These are phyloP conservation scores for Bruguiera hainesii DNA, from an alignment of 441 rosid genomes.

Conservation along the genomic window DNA sequence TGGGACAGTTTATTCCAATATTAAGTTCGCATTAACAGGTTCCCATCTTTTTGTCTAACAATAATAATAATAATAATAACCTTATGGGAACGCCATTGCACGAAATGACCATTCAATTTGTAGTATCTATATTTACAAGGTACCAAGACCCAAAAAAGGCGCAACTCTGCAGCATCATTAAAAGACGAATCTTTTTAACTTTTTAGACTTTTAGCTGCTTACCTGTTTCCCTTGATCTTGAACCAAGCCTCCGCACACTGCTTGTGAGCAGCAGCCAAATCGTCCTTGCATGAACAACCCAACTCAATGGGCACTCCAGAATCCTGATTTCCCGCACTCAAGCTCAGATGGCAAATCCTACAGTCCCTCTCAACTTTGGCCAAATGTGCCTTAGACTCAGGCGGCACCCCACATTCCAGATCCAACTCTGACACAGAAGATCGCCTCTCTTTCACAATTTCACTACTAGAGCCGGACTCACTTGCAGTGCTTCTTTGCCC, in stretches of 20 bases:
- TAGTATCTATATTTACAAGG: neutral
- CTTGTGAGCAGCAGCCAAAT: conserved; percentile 89
- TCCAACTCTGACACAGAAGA: conserved; percentile 49
- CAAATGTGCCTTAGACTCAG: conserved; percentile 49
- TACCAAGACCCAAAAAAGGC: neutral
- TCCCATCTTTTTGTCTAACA: conserved; percentile 8
- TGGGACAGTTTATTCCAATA: conserved; percentile 15
- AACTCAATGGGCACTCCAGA: conserved; percentile 68
- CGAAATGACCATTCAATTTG: neutral
- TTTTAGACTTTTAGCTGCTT: conserved; percentile 19
- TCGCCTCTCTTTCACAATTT: conserved; percentile 44
- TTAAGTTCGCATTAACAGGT: conserved; percentile 17
- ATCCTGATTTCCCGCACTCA: conserved; percentile 58
- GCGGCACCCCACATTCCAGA: conserved; percentile 33
- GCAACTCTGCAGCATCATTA: neutral
- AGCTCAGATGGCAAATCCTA: conserved; percentile 84
- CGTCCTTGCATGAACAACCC: conserved; percentile 92
- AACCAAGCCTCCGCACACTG: conserved; percentile 96
- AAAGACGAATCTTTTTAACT: too few relatives aligned
- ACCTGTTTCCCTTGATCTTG: conserved; percentile 93
- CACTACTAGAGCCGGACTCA: conserved; percentile 28
- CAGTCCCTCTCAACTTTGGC: conserved; percentile 63
- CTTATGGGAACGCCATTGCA: too few relatives aligned
- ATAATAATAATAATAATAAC: too few relatives aligned
- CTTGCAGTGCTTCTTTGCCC: conserved; percentile 24